Evolutionary conservation across 345 rosid genomes (phyloP).

Genomic region (Gossypium thurberi): DNA sequence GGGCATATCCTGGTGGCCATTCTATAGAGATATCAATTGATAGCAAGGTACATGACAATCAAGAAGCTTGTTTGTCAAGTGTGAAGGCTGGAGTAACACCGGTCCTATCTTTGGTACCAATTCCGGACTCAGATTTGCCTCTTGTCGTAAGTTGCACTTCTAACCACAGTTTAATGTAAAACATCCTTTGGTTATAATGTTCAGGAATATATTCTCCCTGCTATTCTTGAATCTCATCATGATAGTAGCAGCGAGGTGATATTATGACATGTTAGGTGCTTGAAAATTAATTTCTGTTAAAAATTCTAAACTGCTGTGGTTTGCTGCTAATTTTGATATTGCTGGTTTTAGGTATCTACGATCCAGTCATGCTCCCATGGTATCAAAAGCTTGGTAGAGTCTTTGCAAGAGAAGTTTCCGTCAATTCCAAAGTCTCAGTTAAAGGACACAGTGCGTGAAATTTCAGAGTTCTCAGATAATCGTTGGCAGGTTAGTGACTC

Average conservation of each 20-base stretch:
- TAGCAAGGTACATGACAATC: constrained; percentile 31
- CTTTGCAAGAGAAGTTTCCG: constrained; percentile 73
- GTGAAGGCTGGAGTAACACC: constrained; percentile 29
- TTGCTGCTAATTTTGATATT: constrained; percentile 20
- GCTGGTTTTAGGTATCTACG: constrained; percentile 49
- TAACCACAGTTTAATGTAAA: neutral
- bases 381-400: constrained; percentile 55
- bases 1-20: constrained; percentile 36
- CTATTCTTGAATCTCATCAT: neutral
- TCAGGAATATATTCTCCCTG: neutral
- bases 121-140: constrained; percentile 60
- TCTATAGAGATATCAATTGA: constrained; percentile 36
- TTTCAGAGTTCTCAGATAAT: constrained; percentile 69
- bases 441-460: constrained; percentile 71
- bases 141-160: constrained; percentile 35
- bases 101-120: constrained; percentile 23
- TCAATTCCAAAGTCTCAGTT: constrained; percentile 56
- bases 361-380: constrained; percentile 67
- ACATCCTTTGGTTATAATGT: neutral
- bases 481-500: constrained; percentile 82
- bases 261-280: neutral
- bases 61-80: constrained; percentile 29
- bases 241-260: neutral
- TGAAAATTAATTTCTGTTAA: neutral
- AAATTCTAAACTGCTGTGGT: neutral